phyloP scores from a whole-genome alignment of 306 rosid species.

The Trifolium dubium region DNA sequence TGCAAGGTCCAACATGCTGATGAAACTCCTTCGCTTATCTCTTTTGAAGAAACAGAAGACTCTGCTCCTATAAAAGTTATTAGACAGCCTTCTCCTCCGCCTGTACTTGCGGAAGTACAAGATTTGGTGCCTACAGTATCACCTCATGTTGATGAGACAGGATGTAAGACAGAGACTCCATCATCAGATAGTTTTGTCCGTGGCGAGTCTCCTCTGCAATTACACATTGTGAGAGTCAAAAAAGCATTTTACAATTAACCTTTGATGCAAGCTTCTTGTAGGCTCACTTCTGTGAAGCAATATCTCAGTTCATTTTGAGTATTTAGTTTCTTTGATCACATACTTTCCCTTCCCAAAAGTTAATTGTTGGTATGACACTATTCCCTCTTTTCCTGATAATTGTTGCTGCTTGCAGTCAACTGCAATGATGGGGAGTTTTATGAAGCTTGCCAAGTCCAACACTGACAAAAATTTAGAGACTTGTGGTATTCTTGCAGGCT shows the following conservation, averaged over 20 bases:
- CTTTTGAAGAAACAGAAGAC: conserved; percentile 65
- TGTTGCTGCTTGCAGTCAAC: conserved; percentile 74
- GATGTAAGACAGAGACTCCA: conserved; percentile 51
- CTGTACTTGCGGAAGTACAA: conserved; percentile 92
- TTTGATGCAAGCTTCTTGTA: not conserved
- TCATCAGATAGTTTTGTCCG: conserved; percentile 58
- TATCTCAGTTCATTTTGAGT: conserved; percentile 33
- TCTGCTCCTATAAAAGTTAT: conserved; percentile 59
- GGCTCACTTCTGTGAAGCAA: conserved; percentile 32
- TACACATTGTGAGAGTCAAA: conserved; percentile 70
- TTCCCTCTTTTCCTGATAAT: conserved; percentile 35
- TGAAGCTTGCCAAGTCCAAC: conserved; percentile 91
- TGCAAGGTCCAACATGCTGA: conserved; percentile 44
- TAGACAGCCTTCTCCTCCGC: conserved; percentile 91
- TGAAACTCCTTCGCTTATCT: conserved; percentile 71
- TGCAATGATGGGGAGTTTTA: conserved; percentile 81
- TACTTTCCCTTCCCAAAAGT: conserved; percentile 10
- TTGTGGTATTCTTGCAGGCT: conserved; percentile 92
- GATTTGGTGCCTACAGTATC: conserved; percentile 77
- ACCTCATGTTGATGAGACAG: conserved; percentile 58
- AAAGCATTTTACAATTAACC: conserved; percentile 25
- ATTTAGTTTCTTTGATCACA: conserved; percentile 33
- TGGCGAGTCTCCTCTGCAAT: conserved; percentile 73
- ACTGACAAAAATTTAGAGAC: conserved; percentile 87
- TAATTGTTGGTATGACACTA: not conserved